Percentiles rank a stretch among this genome's conserved stretches.
Conservation (phyloP, 2,329 filamentous ascomycete species). For the Didymella exigua region DNA sequence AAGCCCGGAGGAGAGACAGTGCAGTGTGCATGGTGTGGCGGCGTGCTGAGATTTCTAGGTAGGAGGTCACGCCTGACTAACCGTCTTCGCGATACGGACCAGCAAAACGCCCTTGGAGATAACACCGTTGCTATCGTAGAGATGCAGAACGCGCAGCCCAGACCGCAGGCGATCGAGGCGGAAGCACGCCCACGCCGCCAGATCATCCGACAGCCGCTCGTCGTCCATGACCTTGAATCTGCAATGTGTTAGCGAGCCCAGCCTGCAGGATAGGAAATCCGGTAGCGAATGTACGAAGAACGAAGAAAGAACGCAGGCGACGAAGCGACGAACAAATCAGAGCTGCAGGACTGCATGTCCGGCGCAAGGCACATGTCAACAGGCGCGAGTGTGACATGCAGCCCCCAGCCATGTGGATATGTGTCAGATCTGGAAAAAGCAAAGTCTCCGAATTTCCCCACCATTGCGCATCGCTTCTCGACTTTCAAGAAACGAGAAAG, state of each 20-base stretch:
- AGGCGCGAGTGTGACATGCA: neutral
- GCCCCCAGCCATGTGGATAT: slow-evolving; percentile 1
- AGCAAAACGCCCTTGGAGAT: slow-evolving; percentile 72
- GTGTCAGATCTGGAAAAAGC: slow-evolving; percentile 9
- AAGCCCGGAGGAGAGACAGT: neutral
- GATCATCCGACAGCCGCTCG: slow-evolving; percentile 73
- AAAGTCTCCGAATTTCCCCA: slow-evolving; percentile 4
- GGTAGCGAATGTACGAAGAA: neutral
- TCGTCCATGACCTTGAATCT: slow-evolving; percentile 89
- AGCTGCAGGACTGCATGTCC: neutral
- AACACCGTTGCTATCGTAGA: slow-evolving; percentile 72
- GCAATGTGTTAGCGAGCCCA: neutral
- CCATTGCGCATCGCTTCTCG: neutral
- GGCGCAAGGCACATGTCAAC: slow-evolving; percentile 1
- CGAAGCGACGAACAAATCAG: neutral
- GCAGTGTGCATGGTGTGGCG: neutral
- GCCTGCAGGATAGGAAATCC: neutral
- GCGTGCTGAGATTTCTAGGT: neutral
- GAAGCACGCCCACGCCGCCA: slow-evolving; percentile 89
- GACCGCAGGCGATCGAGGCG: slow-evolving; percentile 77
- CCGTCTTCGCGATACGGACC: slow-evolving; percentile 71
- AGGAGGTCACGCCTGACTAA: slow-evolving; percentile 34
- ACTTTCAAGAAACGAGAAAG: slow-evolving; percentile 10
- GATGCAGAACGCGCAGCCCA: slow-evolving; percentile 78
- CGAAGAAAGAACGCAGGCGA: neutral